These are phyloP conservation scores for Sonneratia alba DNA, from an alignment of 345 rosid species.

Conservation along the genomic window DNA sequence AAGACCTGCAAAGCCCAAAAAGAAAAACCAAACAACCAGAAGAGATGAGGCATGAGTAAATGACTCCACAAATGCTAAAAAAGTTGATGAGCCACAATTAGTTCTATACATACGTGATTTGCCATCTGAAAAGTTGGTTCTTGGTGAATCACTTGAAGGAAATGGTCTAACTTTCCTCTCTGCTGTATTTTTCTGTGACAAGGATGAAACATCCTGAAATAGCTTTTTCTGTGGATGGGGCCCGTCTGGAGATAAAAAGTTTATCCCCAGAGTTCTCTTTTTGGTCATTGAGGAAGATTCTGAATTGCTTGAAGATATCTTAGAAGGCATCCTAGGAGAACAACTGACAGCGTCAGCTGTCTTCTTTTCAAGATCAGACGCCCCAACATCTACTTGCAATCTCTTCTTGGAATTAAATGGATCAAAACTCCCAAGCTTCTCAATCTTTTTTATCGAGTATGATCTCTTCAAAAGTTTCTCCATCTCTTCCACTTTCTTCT, in stretches of 20 bases:
- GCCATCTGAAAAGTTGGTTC: neutral
- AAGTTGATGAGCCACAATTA: neutral
- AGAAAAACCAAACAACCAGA: neutral
- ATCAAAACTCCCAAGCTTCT: conserved; percentile 3
- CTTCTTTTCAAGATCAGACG: conserved; percentile 5
- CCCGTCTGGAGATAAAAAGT: neutral
- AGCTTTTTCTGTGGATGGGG: conserved; percentile 8
- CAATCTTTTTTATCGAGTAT: neutral
- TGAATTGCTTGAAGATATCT: neutral
- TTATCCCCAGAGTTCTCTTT: conserved; percentile 9
- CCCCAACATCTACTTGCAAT: neutral
- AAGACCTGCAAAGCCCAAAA: conserved; percentile 24
- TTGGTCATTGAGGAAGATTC: neutral
- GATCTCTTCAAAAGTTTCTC: neutral
- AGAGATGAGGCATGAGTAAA: neutral
- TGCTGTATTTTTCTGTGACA: neutral
- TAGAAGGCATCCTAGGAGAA: neutral
- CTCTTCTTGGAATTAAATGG: neutral
- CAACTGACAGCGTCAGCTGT: conserved; percentile 4
- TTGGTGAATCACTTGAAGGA: neutral
- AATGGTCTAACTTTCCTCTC: neutral
- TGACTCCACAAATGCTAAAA: neutral
- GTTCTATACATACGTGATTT: conserved; percentile 7
- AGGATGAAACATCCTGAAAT: neutral
- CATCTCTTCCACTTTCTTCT: conserved; percentile 5